Conservation (phyloP, 1,139 yeast genomes). For the Suhomyces maxii region DNA sequence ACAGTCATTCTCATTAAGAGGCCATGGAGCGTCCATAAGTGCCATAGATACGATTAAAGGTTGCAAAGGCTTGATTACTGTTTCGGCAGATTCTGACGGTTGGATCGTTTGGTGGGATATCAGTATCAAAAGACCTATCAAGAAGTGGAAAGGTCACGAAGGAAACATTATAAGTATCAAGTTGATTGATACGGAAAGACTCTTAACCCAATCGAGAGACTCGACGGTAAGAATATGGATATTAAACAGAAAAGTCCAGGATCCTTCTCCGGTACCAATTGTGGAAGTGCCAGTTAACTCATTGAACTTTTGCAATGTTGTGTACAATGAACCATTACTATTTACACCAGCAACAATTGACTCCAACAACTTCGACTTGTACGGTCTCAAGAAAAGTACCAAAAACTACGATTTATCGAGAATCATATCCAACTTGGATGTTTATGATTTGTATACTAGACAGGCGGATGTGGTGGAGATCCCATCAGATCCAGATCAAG, state of each 20-base stretch:
- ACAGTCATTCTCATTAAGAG: constrained; percentile 14
- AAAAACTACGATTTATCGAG: constrained; percentile 22
- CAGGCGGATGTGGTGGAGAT: constrained; percentile 14
- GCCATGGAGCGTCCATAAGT: constrained; percentile 12
- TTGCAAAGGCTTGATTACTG: constrained; percentile 13
- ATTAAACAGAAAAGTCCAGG: constrained; percentile 12
- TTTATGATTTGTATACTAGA: constrained; percentile 18
- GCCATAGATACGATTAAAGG: constrained; percentile 5
- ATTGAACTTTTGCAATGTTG: constrained; percentile 57
- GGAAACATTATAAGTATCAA: constrained; percentile 43
- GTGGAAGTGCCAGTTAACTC: constrained; percentile 55
- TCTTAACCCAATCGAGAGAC: constrained; percentile 59
- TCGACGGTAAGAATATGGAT: constrained; percentile 52
- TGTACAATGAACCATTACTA: constrained; percentile 26
- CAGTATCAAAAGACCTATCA: constrained; percentile 39
- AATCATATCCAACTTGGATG: constrained; percentile 28
- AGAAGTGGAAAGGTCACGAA: constrained; percentile 53
- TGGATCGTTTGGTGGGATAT: constrained; percentile 55
- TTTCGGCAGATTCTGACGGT: constrained; percentile 50
- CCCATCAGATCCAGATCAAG: constrained; percentile 14
- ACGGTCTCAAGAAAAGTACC: constrained; percentile 26
- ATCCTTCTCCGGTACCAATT: constrained; percentile 3
- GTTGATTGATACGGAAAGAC: constrained; percentile 28
- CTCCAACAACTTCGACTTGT: constrained; percentile 55
- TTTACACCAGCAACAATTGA: constrained; percentile 55